These are phyloP conservation scores for Xylaria grammica DNA, from an alignment of 495 filamentous ascomycete genomes.

Conservation along the genomic window DNA sequence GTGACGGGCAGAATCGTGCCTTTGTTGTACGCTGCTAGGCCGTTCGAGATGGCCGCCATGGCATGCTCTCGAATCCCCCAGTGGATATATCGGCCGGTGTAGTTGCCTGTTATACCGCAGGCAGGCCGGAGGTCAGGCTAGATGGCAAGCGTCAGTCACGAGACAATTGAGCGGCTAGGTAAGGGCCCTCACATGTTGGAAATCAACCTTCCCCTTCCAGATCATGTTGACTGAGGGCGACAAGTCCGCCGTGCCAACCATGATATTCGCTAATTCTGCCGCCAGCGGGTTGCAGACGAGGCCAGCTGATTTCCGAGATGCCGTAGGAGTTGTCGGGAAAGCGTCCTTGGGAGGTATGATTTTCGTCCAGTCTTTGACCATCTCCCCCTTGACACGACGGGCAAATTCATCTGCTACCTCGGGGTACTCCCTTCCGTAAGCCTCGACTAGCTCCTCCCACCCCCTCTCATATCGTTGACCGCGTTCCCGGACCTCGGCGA, in stretches of 20 bases:
- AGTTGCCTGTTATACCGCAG: constrained; percentile 55
- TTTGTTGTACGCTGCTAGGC: constrained; percentile 56
- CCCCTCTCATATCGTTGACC: constrained; percentile 48
- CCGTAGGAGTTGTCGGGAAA: constrained; percentile 54
- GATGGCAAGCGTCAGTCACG: constrained; percentile 11
- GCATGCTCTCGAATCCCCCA: constrained; percentile 62
- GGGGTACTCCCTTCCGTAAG: constrained; percentile 50
- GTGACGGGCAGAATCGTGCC: constrained; percentile 60
- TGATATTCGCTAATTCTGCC: constrained; percentile 52
- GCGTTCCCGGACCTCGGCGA: constrained; percentile 44
- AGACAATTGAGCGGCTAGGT: neutral
- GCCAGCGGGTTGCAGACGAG: constrained; percentile 58
- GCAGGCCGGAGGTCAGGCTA: constrained; percentile 50
- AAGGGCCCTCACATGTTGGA: constrained; percentile 50
- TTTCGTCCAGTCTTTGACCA: constrained; percentile 51
- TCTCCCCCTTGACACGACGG: constrained; percentile 49
- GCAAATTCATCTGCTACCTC: constrained; percentile 55
- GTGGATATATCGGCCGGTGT: constrained; percentile 59
- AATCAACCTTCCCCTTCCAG: constrained; percentile 59
- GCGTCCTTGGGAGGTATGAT: constrained; percentile 42
- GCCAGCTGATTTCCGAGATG: constrained; percentile 56
- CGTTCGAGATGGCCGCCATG: constrained; percentile 59
- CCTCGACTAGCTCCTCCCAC: constrained; percentile 51
- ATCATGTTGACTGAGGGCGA: constrained; percentile 63
- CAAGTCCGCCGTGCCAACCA: constrained; percentile 66